Conservation (phyloP, 1,284 basidiomycete genomes). For the Trametes pubescens region DNA sequence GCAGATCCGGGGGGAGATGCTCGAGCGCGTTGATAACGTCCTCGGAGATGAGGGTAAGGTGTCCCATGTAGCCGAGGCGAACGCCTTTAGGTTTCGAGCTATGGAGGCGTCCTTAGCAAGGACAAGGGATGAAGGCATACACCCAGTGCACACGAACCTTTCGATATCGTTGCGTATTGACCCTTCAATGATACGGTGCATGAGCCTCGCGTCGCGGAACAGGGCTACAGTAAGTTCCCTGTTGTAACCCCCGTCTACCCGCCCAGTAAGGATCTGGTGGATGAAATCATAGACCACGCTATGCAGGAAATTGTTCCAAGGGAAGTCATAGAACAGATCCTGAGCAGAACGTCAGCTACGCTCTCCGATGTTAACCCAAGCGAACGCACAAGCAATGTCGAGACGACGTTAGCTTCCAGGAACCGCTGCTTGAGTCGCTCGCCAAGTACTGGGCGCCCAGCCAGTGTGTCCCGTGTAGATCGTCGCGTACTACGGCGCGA, state of each 20-base stretch:
- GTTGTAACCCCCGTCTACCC: conserved; percentile 79
- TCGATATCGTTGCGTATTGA: conserved; percentile 81
- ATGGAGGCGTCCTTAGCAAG: conserved; percentile 9
- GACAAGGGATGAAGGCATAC: not conserved
- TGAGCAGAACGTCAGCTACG: conserved; percentile 40
- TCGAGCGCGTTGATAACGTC: conserved; percentile 88
- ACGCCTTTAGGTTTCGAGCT: conserved; percentile 75
- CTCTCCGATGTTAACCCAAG: not conserved
- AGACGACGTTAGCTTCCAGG: conserved; percentile 74
- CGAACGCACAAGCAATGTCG: conserved; percentile 74
- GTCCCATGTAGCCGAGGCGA: conserved; percentile 96
- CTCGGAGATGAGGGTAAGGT: conserved; percentile 93
- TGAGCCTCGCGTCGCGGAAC: conserved; percentile 81
- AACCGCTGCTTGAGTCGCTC: conserved; percentile 83
- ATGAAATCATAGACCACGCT: conserved; percentile 97
- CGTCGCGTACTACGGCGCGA: conserved; percentile 64
- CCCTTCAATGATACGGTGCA: conserved; percentile 86
- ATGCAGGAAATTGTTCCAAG: conserved; percentile 98
- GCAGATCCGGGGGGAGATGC: conserved; percentile 86
- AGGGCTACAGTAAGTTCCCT: conserved; percentile 83
- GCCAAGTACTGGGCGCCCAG: conserved; percentile 60
- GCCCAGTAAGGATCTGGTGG: conserved; percentile 94
- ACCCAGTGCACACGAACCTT: conserved; percentile 66
- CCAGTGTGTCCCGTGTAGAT: conserved; percentile 45
- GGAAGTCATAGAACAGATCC: conserved; percentile 96